A percentile compares a stretch with the other conserved stretches of the same genome.
These are phyloP conservation scores for Dactylis glomerata DNA, from an alignment of 176 grass and related monocot species.

Conservation along the genomic window DNA sequence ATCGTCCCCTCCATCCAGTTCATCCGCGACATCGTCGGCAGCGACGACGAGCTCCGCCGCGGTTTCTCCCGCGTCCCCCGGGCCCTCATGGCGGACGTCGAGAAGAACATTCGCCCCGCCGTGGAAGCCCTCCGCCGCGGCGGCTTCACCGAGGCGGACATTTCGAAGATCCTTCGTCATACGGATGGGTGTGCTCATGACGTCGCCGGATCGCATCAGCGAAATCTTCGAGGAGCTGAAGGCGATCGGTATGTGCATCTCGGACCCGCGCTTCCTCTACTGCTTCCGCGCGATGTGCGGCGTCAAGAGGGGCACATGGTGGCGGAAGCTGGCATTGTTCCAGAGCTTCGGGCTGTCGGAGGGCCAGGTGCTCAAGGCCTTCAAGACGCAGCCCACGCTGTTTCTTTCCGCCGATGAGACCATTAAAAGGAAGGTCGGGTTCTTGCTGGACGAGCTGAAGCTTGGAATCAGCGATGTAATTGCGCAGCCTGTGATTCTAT, in stretches of 20 bases:
- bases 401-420: slow-evolving; percentile 14
- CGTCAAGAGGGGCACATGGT: slow-evolving; percentile 23
- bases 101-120: slow-evolving; percentile 14
- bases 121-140: slow-evolving; percentile 15
- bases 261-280: slow-evolving; percentile 10
- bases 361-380: slow-evolving; percentile 17
- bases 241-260: not conserved
- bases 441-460: slow-evolving; percentile 34
- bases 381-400: slow-evolving; percentile 25
- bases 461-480: slow-evolving; percentile 21
- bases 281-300: not conserved
- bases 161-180: slow-evolving; percentile 22
- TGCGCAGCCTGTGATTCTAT: not conserved
- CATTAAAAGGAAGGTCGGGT: slow-evolving; percentile 21
- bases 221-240: slow-evolving; percentile 32
- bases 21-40: slow-evolving; percentile 29
- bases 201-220: slow-evolving; percentile 1
- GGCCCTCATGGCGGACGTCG: not conserved
- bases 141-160: not conserved
- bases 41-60: not conserved
- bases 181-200: not conserved
- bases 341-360: slow-evolving; percentile 37
- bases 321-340: slow-evolving; percentile 35
- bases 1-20: slow-evolving; percentile 24
- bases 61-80: not conserved